phyloP scores from a whole-genome alignment of 75 land plant genomes.

The Cryptomeria japonica region DNA sequence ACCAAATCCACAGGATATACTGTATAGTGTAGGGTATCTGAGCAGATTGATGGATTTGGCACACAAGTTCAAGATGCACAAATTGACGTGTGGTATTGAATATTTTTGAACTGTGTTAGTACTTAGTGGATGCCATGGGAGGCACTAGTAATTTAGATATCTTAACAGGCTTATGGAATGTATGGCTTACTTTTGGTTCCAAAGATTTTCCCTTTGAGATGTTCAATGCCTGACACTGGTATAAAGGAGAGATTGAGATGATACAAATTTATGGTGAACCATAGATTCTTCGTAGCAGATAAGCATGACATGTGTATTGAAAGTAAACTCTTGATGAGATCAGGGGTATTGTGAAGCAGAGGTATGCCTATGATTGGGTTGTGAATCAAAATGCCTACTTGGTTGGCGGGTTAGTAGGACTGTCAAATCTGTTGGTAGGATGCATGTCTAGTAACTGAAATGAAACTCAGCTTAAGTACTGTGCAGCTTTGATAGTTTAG shows the following conservation, averaged over 20 bases:
- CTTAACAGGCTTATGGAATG: background rate
- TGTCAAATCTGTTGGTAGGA: background rate
- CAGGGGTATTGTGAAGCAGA: background rate
- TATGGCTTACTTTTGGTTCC: background rate
- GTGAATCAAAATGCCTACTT: background rate
- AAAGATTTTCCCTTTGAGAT: background rate
- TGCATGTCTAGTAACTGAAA: background rate
- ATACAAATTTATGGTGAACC: background rate
- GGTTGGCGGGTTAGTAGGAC: background rate
- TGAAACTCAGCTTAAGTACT: background rate
- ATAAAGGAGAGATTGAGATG: background rate
- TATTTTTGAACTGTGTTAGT: background rate
- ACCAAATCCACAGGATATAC: background rate
- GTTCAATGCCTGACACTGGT: background rate
- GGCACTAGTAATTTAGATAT: background rate
- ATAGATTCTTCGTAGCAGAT: background rate
- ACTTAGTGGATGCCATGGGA: background rate
- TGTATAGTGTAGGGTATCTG: background rate
- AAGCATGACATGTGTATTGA: background rate
- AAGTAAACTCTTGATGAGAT: background rate
- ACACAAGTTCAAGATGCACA: background rate
- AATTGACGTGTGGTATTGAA: background rate
- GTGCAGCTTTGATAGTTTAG: background rate
- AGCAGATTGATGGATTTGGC: background rate
- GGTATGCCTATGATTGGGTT: background rate